Evolutionary conservation across 108 stramenopile species (phyloP).

Genomic region (Cylindrotheca fusiformis): DNA sequence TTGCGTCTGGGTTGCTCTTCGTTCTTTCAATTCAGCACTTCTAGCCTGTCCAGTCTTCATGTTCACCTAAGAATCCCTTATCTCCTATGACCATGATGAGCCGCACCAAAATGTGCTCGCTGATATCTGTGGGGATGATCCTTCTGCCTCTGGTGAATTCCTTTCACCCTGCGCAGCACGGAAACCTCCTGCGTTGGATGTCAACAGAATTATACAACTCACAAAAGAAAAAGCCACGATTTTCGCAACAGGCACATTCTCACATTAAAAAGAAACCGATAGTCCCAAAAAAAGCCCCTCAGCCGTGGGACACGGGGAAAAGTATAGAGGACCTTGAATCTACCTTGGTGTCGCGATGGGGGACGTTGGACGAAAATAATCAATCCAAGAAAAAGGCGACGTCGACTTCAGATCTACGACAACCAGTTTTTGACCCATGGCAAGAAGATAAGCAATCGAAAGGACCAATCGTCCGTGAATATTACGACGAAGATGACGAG

Average conservation of each 20-base stretch:
- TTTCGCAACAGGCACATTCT: constrained; percentile 9
- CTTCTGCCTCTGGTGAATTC: not conserved
- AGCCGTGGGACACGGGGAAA: constrained; percentile 34
- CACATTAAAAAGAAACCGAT: constrained; percentile 4
- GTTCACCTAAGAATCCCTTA: too few relatives aligned
- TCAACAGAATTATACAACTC: not conserved
- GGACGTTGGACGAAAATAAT: constrained; percentile 30
- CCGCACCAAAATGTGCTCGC: not conserved
- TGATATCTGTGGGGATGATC: not conserved
- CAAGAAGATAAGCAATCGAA: constrained; percentile 10
- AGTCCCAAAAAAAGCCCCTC: constrained; percentile 3
- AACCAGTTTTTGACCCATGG: constrained; percentile 25
- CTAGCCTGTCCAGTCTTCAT: too few relatives aligned
- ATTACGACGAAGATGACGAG: constrained; percentile 41
- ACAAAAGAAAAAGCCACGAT: constrained; percentile 27
- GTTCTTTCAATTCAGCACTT: too few relatives aligned
- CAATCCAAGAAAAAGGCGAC: constrained; percentile 2
- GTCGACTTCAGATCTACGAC: constrained; percentile 8
- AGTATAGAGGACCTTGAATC: constrained; percentile 82
- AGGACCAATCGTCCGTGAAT: constrained; percentile 17
- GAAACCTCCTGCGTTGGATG: too few relatives aligned
- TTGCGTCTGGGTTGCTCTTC: too few relatives aligned
- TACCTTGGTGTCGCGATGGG: constrained; percentile 63
- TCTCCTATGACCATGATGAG: too few relatives aligned
- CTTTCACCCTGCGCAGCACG: too few relatives aligned